These are phyloP conservation scores for Neurospora cerealis DNA, from an alignment of 495 filamentous ascomycete genomes.

Conservation along the genomic window DNA sequence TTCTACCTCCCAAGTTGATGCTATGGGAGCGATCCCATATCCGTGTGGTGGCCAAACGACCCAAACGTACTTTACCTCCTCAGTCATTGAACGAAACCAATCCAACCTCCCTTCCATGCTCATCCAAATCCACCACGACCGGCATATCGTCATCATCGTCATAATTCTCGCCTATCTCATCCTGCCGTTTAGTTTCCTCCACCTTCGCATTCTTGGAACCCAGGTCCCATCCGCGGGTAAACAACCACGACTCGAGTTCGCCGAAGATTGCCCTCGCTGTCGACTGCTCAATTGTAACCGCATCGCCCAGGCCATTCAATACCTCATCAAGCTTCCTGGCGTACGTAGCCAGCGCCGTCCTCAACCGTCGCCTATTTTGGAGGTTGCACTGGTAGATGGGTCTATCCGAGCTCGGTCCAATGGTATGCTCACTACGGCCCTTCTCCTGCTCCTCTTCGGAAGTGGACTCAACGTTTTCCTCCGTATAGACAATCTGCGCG, in stretches of 20 bases:
- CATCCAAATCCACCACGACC: slow-evolving; percentile 61
- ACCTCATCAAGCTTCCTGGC: slow-evolving; percentile 31
- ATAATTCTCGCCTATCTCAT: slow-evolving; percentile 68
- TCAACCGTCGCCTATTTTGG: slow-evolving; percentile 22
- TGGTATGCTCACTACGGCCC: not conserved
- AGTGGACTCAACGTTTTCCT: slow-evolving; percentile 45
- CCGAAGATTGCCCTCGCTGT: slow-evolving; percentile 28
- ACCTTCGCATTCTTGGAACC: slow-evolving; percentile 1
- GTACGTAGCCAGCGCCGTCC: slow-evolving; percentile 30
- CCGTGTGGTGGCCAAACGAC: not conserved
- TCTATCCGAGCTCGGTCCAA: slow-evolving; percentile 12
- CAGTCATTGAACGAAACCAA: slow-evolving; percentile 34
- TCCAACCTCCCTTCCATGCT: slow-evolving; percentile 37
- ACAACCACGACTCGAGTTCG: slow-evolving; percentile 35
- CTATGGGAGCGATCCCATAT: not conserved
- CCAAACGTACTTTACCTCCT: not conserved
- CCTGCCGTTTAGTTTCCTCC: slow-evolving; percentile 16
- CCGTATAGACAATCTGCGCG: slow-evolving; percentile 61
- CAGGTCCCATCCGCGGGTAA: slow-evolving; percentile 37
- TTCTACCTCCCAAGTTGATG: not conserved
- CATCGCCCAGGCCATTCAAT: slow-evolving; percentile 19
- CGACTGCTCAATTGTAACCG: slow-evolving; percentile 21
- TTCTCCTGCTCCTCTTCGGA: slow-evolving; percentile 18
- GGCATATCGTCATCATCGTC: slow-evolving; percentile 86
- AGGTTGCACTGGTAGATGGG: slow-evolving; percentile 42